Base-by-base conservation (phyloP, 2,329 filamentous ascomycete genomes). In the Neurospora crassa region DNA sequence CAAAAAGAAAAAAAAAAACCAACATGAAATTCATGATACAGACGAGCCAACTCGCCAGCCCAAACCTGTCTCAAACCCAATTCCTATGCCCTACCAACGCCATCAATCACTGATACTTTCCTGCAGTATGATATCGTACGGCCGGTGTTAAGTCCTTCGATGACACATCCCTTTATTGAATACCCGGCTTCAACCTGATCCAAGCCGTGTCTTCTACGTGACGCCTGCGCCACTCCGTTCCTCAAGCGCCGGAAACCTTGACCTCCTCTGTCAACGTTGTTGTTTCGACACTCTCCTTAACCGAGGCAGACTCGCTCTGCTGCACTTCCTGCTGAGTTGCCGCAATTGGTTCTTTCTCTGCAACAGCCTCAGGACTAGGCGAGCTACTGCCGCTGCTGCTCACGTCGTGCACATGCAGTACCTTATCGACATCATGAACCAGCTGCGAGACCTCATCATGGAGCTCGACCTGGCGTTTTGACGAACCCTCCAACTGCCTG, bases 381-480 rank as follows among this genome's bases (percentile, higher is more conserved):
- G 53, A 63, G 18, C 24, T 18, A 34, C 53, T 63, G 14, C 63
- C 47, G 11, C 53, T 47, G 67, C 67, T 53, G 67, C 63, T 45
- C 12, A 73, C 70, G 3, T 73, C 73, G 12, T 73, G 72, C 41
- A 79, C 68, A 11, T 73, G 73, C 68, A 79, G 72, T 5, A 72
- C 75, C 67, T 78, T 72, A 59, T 77, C 79, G 40, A 82, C 76
- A 68, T 77, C 76, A 37, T 78, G 76, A 14, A 78, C 76, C 70
- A 81, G 72, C 70, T 77, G 75, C 18, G 74, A 78, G 2, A 87
- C 78, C 75, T 86, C 84, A 24, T 85, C 83, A 14, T 84, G 81
- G 4, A 82, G 76, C 6, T 78, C 78, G 16, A 78, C 77, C 47
- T 79, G 76, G 53, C 78, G 76, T 70, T 80, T 80, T 37, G 76